Percentiles rank a stretch among this genome's conserved stretches.
phyloP scores from a whole-genome alignment of 2,329 filamentous ascomycete species.

The Bertia moriformis region DNA sequence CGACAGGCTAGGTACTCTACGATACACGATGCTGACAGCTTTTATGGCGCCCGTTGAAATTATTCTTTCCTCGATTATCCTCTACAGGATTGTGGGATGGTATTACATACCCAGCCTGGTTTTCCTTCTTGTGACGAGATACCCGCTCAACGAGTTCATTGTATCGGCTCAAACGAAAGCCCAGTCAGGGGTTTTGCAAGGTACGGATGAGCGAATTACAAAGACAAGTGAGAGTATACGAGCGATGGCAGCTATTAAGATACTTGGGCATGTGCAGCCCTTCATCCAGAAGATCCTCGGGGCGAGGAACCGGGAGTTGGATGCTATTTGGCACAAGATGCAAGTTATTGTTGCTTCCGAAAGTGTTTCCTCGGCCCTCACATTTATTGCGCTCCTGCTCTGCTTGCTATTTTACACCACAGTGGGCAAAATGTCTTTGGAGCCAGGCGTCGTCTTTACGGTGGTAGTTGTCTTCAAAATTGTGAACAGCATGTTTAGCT shows the following conservation, averaged over 20 bases:
- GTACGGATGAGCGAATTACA: slow-evolving; percentile 4
- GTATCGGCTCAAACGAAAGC: slow-evolving; percentile 3
- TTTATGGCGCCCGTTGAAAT: slow-evolving; percentile 6
- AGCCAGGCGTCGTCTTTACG: slow-evolving; percentile 4
- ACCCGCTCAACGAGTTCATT: slow-evolving; percentile 4
- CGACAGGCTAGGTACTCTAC: slow-evolving; percentile 5
- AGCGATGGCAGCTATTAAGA: slow-evolving; percentile 4
- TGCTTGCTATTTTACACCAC: neutral
- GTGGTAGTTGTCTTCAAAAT: slow-evolving; percentile 5
- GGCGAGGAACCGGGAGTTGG: slow-evolving; percentile 3
- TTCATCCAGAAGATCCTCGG: slow-evolving; percentile 4
- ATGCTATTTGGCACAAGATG: slow-evolving; percentile 5
- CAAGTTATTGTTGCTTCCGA: slow-evolving; percentile 5
- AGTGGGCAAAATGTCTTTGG: slow-evolving; percentile 2
- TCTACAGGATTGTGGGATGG: slow-evolving; percentile 5
- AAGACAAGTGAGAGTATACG: slow-evolving; percentile 5
- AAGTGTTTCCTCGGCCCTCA: slow-evolving; percentile 3
- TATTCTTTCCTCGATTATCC: slow-evolving; percentile 2
- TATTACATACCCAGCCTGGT: slow-evolving; percentile 5
- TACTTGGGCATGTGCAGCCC: slow-evolving; percentile 4
- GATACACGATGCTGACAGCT: slow-evolving; percentile 5
- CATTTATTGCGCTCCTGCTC: slow-evolving; percentile 4
- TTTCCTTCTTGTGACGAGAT: slow-evolving; percentile 5
- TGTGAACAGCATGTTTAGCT: slow-evolving; percentile 5
- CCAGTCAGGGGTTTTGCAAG: slow-evolving; percentile 4